Conservation (phyloP, 2,329 filamentous ascomycete species). For the Phaeoacremonium minimum region DNA sequence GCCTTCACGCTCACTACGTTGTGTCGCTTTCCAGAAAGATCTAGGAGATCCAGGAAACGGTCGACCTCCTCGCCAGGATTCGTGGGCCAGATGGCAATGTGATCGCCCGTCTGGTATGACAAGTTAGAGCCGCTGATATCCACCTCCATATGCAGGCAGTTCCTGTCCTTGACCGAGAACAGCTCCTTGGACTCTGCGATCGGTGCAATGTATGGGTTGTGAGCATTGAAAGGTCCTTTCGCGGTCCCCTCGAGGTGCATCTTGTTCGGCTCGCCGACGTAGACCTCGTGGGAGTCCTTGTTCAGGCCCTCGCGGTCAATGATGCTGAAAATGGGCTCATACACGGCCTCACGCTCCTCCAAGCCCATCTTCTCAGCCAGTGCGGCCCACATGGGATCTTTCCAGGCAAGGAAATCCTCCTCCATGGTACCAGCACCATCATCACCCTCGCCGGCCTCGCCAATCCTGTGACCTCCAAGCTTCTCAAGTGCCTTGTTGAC, state of each 20-base stretch:
- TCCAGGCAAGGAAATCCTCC: constrained; percentile 98
- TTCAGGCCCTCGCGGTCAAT: constrained; percentile 70
- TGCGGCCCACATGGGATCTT: constrained; percentile 96
- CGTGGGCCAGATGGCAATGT: constrained; percentile 95
- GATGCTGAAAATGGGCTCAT: constrained; percentile 88
- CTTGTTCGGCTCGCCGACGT: constrained; percentile 93
- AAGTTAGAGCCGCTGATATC: constrained; percentile 87
- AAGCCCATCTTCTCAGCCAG: constrained; percentile 79
- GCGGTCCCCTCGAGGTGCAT: constrained; percentile 82
- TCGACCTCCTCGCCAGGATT: constrained; percentile 92
- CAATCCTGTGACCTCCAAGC: constrained; percentile 79
- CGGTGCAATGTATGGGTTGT: constrained; percentile 95
- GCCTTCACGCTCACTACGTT: constrained; percentile 84
- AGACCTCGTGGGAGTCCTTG: constrained; percentile 75
- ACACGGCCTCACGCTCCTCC: constrained; percentile 92
- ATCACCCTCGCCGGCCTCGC: constrained; percentile 88
- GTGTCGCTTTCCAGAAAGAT: constrained; percentile 71
- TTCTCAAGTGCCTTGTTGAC: constrained; percentile 78
- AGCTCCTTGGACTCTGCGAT: constrained; percentile 88
- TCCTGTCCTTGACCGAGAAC: constrained; percentile 83
- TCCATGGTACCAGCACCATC: constrained; percentile 99
- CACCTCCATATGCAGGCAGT: constrained; percentile 95
- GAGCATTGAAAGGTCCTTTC: constrained; percentile 89
- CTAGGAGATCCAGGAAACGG: constrained; percentile 76
- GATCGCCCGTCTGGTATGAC: constrained; percentile 92